Conservation (phyloP, 306 rosid species). For the Sphenostylis stenocarpa region DNA sequence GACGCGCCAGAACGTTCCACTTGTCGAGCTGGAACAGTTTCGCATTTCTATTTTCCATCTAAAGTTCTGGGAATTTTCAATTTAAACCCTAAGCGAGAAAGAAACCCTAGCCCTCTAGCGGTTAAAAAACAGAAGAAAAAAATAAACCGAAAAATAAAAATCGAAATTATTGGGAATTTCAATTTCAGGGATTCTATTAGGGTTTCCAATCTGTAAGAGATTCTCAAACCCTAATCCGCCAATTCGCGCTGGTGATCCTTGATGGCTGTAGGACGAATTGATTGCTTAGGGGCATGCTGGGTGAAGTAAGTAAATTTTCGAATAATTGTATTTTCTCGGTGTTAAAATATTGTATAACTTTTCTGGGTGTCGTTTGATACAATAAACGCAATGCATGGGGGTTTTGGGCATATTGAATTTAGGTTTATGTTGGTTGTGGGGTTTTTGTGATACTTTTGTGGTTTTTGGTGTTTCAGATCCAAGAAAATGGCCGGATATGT, state of each 20-base stretch:
- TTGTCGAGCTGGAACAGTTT: conserved; percentile 15
- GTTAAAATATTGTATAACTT: conserved; percentile 15
- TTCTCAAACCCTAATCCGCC: conserved; percentile 54
- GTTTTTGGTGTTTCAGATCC: conserved; percentile 67
- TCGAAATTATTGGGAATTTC: conserved; percentile 38
- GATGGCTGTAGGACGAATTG: conserved; percentile 37
- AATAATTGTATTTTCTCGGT: not conserved
- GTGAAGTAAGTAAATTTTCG: conserved; percentile 51
- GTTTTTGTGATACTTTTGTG: conserved; percentile 23
- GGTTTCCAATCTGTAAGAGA: conserved; percentile 49
- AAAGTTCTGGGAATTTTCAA: not conserved
- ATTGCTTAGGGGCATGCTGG: conserved; percentile 27
- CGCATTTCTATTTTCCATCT: conserved; percentile 5
- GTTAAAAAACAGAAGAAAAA: conserved; percentile 36
- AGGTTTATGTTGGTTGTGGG: conserved; percentile 26
- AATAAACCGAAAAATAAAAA: not conserved
- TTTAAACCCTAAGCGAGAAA: conserved; percentile 29
- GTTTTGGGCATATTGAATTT: conserved; percentile 46
- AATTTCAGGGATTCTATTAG: conserved; percentile 50
- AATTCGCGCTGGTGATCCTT: conserved; percentile 46
- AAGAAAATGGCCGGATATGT: conserved; percentile 45
- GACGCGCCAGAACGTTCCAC: conserved; percentile 9
- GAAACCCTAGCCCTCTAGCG: conserved; percentile 79
- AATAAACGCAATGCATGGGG: conserved; percentile 39
- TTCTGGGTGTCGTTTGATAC: conserved; percentile 18